Conservation (phyloP, 305 asterid species). For the Salvia sclarea region DNA sequence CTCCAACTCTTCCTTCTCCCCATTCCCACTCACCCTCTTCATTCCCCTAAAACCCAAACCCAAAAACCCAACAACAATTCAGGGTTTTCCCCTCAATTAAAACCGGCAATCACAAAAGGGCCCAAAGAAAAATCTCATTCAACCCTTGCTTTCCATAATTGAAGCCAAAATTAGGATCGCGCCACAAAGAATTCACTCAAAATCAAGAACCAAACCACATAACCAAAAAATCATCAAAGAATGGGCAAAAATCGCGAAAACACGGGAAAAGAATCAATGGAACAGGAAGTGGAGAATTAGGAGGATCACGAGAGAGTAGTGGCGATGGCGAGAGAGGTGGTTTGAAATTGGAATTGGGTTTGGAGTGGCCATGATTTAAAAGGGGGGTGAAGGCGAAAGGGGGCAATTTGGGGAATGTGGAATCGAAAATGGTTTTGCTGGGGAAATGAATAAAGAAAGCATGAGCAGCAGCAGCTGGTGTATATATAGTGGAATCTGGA, state of each 20-base stretch:
- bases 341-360: constrained; percentile 32
- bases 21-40: constrained; percentile 50
- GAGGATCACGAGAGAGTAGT: constrained; percentile 34
- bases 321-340: constrained; percentile 26
- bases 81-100: constrained; percentile 9
- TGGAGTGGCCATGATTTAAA: constrained; percentile 27
- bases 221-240: background rate
- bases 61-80: constrained; percentile 12
- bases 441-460: constrained; percentile 34
- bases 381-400: constrained; percentile 34
- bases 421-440: constrained; percentile 22
- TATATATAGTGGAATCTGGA: constrained; percentile 45
- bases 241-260: constrained; percentile 15
- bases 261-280: constrained; percentile 7
- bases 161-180: background rate
- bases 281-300: constrained; percentile 19
- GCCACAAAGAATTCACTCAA: constrained; percentile 18
- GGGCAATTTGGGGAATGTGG: constrained; percentile 48
- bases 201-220: background rate
- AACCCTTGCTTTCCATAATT: background rate
- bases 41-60: constrained; percentile 31
- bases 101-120: constrained; percentile 3
- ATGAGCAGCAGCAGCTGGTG: constrained; percentile 26
- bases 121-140: background rate
- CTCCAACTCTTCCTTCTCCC: constrained; percentile 27